A percentile compares a stretch with the other conserved stretches of the same genome.
Conservation (phyloP, 192 early-diverging fungal genomes). For the Geranomyces variabilis region DNA sequence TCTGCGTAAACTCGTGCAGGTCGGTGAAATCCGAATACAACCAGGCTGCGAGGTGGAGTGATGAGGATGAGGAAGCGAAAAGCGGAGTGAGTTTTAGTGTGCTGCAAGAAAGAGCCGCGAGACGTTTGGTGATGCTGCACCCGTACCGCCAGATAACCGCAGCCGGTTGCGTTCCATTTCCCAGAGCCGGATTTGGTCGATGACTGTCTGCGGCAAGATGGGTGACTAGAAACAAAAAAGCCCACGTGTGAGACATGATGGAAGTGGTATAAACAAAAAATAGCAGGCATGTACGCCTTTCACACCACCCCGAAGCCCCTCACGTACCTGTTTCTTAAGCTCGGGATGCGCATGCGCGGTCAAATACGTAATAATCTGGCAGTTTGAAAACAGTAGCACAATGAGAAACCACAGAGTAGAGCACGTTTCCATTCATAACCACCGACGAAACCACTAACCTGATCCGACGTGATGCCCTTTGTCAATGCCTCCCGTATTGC, state of each 20-base stretch:
- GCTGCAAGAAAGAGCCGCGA: neutral
- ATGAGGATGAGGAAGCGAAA: neutral
- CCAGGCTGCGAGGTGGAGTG: slow-evolving; percentile 40
- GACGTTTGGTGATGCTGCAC: neutral
- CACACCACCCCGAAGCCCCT: neutral
- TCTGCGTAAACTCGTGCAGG: slow-evolving; percentile 72
- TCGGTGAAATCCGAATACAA: slow-evolving; percentile 80
- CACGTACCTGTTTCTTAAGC: slow-evolving; percentile 73
- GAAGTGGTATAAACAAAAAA: too few relatives aligned
- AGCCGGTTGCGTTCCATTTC: slow-evolving; percentile 92
- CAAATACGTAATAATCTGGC: slow-evolving; percentile 85
- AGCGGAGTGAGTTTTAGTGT: neutral
- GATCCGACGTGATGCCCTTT: slow-evolving; percentile 92
- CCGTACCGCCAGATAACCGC: slow-evolving; percentile 29
- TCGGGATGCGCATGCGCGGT: slow-evolving; percentile 89
- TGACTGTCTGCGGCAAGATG: slow-evolving; percentile 85
- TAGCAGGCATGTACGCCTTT: too few relatives aligned
- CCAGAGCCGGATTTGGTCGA: slow-evolving; percentile 96
- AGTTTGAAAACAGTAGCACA: neutral
- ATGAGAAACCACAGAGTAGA: neutral
- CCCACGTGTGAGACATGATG: neutral
- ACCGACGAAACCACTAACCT: slow-evolving; percentile 51
- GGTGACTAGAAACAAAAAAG: slow-evolving; percentile 52
- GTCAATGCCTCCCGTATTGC: slow-evolving; percentile 79
- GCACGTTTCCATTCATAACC: too few relatives aligned